Percentiles rank a stretch among this genome's conserved stretches.
Conservation (phyloP, 805 yeast genomes). For the Sugiyamaella qingdaonensis region DNA sequence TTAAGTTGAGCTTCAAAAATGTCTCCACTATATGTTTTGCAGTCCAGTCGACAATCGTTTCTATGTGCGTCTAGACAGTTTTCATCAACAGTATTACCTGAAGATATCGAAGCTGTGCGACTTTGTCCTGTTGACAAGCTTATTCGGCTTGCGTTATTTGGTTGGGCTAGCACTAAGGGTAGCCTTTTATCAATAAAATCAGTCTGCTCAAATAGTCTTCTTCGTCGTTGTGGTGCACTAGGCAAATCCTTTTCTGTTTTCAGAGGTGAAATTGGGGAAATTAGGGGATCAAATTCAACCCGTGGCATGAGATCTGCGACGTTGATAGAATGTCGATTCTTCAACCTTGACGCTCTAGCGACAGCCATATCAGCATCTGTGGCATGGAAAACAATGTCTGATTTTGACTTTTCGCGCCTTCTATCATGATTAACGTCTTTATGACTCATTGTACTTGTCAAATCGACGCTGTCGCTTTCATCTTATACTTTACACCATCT, state of each 20-base stretch:
- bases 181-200: not conserved
- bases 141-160: not conserved
- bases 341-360: not conserved
- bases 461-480: constrained; percentile 14
- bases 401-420: not conserved
- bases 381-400: not conserved
- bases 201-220: not conserved
- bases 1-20: not conserved
- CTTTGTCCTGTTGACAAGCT: not conserved
- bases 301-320: not conserved
- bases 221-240: not conserved
- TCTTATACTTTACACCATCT: too few species aligned
- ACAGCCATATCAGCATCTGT: not conserved
- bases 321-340: not conserved
- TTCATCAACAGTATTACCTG: not conserved
- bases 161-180: not conserved
- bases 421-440: not conserved
- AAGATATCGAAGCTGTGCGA: not conserved
- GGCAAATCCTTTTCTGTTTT: not conserved
- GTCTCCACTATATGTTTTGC: not conserved
- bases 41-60: not conserved
- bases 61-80: not conserved
- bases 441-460: not conserved
- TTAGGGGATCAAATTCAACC: not conserved
- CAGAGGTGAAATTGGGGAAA: not conserved